A percentile compares a stretch with the other conserved stretches of the same genome.
phyloP scores from a whole-genome alignment of 805 yeast species.

The Kuraishia cidri region DNA sequence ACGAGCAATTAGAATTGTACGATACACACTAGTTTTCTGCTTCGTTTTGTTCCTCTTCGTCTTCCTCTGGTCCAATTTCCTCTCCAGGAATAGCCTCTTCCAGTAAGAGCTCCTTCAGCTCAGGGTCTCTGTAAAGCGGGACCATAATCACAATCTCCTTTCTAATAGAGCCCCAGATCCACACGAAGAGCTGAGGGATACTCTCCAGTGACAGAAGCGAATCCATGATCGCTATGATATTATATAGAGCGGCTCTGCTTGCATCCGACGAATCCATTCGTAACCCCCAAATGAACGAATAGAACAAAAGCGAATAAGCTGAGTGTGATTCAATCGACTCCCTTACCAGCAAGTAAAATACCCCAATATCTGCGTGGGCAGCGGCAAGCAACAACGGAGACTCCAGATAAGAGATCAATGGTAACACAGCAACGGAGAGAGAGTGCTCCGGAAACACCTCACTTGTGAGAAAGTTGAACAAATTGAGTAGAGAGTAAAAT shows the following conservation, averaged over 20 bases:
- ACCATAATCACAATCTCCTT: neutral
- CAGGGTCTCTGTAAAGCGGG: neutral
- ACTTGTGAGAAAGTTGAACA: constrained; percentile 19
- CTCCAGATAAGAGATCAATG: constrained; percentile 26
- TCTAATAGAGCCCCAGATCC: neutral
- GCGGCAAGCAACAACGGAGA: constrained; percentile 25
- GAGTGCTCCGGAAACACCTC: constrained; percentile 22
- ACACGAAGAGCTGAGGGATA: constrained; percentile 5
- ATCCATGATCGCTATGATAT: constrained; percentile 13
- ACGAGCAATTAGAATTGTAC: no score
- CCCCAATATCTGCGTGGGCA: constrained; percentile 26
- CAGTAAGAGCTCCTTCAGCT: neutral
- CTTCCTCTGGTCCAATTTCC: no score
- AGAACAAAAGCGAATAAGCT: constrained; percentile 22
- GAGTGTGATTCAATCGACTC: constrained; percentile 17
- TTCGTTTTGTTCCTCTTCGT: no score
- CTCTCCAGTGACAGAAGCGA: constrained; percentile 8
- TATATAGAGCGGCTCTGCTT: constrained; percentile 18
- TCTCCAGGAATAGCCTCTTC: no score
- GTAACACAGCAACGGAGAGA: constrained; percentile 22
- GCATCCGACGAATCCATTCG: constrained; percentile 28
- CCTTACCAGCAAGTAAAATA: constrained; percentile 16
- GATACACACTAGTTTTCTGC: no score
- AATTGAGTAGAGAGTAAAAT: constrained; percentile 29
- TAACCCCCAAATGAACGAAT: constrained; percentile 24